Conservation (phyloP, 2,329 filamentous ascomycete species). For the Harringtonia aguacate region DNA sequence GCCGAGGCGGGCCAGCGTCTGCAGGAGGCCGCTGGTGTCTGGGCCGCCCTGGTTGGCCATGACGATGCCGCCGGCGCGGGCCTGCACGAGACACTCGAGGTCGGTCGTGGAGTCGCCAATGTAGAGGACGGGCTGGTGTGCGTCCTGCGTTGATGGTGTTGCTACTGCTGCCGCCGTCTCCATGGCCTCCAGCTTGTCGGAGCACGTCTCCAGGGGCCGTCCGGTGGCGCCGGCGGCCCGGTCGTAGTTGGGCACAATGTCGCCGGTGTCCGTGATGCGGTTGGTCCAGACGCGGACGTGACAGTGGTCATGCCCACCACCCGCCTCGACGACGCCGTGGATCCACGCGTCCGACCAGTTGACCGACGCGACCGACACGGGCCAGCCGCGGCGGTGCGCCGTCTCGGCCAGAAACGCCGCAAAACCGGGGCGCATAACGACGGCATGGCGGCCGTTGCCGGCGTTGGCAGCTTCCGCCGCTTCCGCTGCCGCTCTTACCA, state of each 20-base stretch:
- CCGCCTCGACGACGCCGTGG: conserved; percentile 19
- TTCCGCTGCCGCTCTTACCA: not conserved
- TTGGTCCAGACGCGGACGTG: conserved; percentile 31
- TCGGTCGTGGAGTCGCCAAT: conserved; percentile 49
- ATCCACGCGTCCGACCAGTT: conserved; percentile 22
- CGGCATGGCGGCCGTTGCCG: not conserved
- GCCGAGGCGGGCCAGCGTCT: conserved; percentile 26
- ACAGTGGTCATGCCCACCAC: conserved; percentile 6
- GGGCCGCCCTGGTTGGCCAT: conserved; percentile 24
- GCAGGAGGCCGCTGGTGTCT: conserved; percentile 20
- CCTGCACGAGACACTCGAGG: conserved; percentile 36
- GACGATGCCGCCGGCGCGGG: conserved; percentile 29
- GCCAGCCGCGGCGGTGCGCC: conserved; percentile 21
- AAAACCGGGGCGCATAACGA: conserved; percentile 8
- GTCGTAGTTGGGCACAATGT: conserved; percentile 24
- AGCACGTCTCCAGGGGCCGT: conserved; percentile 25
- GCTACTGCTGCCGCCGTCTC: conserved; percentile 16
- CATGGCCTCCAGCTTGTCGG: conserved; percentile 35
- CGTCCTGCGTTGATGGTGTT: too few relatives aligned
- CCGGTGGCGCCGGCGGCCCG: conserved; percentile 7
- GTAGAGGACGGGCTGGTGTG: conserved; percentile 26
- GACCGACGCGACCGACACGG: conserved; percentile 35
- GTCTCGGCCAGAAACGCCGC: conserved; percentile 14
- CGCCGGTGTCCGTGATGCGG: conserved; percentile 25
- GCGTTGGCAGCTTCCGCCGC: too few relatives aligned